Evolutionary conservation across 495 filamentous ascomycete species (phyloP).

Genomic region (Platismatia glauca): DNA sequence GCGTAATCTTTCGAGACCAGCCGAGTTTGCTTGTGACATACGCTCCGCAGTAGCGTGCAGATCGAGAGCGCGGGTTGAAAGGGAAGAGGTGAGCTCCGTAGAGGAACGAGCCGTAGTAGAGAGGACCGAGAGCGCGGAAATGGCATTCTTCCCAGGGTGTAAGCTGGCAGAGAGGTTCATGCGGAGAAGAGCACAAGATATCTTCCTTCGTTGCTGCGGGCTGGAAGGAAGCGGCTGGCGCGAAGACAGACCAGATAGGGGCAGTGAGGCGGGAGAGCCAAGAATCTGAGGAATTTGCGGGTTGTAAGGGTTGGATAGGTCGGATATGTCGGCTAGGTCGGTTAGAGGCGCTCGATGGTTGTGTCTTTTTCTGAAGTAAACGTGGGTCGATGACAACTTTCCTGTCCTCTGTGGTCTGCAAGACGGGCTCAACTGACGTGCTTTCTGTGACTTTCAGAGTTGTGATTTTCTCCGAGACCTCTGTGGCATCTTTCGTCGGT

Average conservation of each 20-base stretch:
- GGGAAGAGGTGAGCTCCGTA: slow-evolving; percentile 15
- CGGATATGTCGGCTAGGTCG: not conserved
- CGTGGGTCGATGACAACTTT: slow-evolving; percentile 5
- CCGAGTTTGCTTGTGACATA: slow-evolving; percentile 8
- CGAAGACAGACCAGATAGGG: slow-evolving; percentile 14
- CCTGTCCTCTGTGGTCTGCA: not conserved
- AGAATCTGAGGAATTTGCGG: slow-evolving; percentile 3
- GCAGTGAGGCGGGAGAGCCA: slow-evolving; percentile 19
- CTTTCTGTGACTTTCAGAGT: not conserved
- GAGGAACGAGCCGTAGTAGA: slow-evolving; percentile 12
- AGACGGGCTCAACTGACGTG: not conserved
- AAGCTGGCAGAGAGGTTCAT: slow-evolving; percentile 16
- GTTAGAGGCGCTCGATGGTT: not conserved
- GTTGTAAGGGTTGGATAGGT: not conserved
- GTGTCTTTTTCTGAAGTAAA: not conserved
- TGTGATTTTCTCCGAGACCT: not conserved
- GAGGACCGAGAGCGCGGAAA: slow-evolving; percentile 15
- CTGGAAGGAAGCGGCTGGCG: slow-evolving; percentile 6
- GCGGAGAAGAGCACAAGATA: slow-evolving; percentile 9
- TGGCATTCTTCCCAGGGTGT: slow-evolving; percentile 20
- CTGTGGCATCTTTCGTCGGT: not conserved
- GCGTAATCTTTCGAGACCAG: slow-evolving; percentile 16
- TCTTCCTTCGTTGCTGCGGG: slow-evolving; percentile 18
- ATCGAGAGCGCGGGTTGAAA: slow-evolving; percentile 3
- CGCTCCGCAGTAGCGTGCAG: slow-evolving; percentile 9